Evolutionary conservation across 495 filamentous ascomycete species (phyloP), one percentile per base, ranked within the genome.

Genomic region (Xanthoparmelia taractica): DNA sequence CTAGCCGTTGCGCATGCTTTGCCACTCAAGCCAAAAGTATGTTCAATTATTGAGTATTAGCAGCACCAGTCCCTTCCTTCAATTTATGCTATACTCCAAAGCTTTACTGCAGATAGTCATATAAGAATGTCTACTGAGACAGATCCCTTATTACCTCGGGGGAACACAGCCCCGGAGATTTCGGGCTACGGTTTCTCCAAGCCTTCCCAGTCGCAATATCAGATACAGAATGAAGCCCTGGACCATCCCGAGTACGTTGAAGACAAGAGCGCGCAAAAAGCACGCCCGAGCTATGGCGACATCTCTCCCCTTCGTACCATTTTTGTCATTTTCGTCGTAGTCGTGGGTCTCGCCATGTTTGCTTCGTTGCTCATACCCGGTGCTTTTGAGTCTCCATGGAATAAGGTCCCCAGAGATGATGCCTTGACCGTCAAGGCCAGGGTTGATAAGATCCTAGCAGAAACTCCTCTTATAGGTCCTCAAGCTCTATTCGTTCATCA

Each of bases 391-490:
- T 59, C 60, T 4, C 52, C 69, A 33, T 60, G 65, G 29, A 68
- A 61, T 23, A 52, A 68, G 23, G 67, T 63, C 61, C 66, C 59
- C 31, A 59, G 56, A 40, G 65, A 74, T 15, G 48, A 41, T 15
- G 71, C 74, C 4, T 65, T 69, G 23, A 80, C 75, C 18, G 76
- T 90, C 41, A 83, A 88, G 33, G 72, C 87, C 41, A 79, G 91
- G 59, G 92, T 89, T 11, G 76, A 83, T 17, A 79, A 76, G 56
- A 90, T 96, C 57, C 74, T 96, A 27, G 76, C 73, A 13, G 73
- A 83, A n/a, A 90, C 87, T 6, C 92, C 91, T 17, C 73, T 96
- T 64, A 93, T 96, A 73, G 90, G 88, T 91, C 63, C 54, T 36
- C n/a, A 40, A 47, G 27, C 23, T 47, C 59, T 65, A 17, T 23